phyloP scores from a whole-genome alignment of 192 early-diverging fungal species.

The Podila horticola region DNA sequence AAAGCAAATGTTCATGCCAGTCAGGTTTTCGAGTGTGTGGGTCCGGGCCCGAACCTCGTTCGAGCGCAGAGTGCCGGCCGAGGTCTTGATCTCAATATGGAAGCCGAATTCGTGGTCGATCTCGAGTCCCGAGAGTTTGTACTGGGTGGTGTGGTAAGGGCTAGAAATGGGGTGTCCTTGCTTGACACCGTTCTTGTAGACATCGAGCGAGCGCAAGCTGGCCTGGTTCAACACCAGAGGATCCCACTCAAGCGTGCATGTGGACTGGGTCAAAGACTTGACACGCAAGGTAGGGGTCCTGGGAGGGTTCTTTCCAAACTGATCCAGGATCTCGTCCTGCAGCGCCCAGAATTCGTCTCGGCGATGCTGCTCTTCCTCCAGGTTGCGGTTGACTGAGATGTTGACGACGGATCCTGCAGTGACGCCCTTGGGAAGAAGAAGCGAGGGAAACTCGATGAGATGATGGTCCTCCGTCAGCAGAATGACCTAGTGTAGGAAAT shows the following conservation, averaged over 20 bases:
- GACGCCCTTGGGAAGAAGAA: conserved; percentile 94
- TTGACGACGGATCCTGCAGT: conserved; percentile 95
- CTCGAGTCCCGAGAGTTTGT: conserved; percentile 91
- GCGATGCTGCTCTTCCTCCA: conserved; percentile 84
- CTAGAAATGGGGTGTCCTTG: conserved; percentile 68
- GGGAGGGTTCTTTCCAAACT: conserved; percentile 84
- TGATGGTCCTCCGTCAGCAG: conserved; percentile 98
- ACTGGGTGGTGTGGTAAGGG: conserved; percentile 58
- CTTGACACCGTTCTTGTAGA: conserved; percentile 90
- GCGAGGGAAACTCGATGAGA: conserved; percentile 97
- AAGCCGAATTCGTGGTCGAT: conserved; percentile 93
- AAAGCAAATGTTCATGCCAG: conserved; percentile 97
- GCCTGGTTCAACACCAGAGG: conserved; percentile 85
- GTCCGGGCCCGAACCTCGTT: conserved; percentile 83
- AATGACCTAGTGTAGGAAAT: conserved; percentile 64
- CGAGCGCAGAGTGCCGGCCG: conserved; percentile 85
- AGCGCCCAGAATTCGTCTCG: conserved; percentile 81
- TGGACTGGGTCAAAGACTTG: conserved; percentile 86
- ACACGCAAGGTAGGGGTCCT: conserved; percentile 81
- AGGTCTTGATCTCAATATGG: conserved; percentile 89
- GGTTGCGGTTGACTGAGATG: conserved; percentile 92
- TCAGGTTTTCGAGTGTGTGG: conserved; percentile 96
- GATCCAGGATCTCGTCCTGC: conserved; percentile 85
- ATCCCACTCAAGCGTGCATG: conserved; percentile 92
- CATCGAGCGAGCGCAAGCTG: conserved; percentile 85